Evolutionary conservation across 2,329 filamentous ascomycete genomes (phyloP).

Genomic region (Ceratocystis albifundus): DNA sequence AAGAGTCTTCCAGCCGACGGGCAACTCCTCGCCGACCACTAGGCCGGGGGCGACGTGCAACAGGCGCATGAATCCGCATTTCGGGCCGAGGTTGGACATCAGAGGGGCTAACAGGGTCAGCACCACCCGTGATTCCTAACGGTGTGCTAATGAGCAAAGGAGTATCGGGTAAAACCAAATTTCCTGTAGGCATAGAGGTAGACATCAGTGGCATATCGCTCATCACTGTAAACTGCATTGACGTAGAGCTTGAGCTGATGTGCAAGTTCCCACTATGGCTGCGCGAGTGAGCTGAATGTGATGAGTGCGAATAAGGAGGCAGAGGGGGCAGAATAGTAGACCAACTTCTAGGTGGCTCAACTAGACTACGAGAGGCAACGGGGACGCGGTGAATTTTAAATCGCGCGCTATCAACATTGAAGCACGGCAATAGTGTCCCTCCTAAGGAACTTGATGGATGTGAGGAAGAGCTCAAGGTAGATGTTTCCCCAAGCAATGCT

Average conservation of each 20-base stretch:
- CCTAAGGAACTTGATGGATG: neutral
- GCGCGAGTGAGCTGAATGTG: neutral
- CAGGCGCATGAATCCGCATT: constrained; percentile 41
- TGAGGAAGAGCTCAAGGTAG: neutral
- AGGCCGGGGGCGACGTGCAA: constrained; percentile 40
- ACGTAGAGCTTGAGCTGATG: neutral
- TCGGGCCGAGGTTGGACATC: constrained; percentile 33
- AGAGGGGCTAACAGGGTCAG: neutral
- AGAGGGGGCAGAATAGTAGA: constrained; percentile 15
- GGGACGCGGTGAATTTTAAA: constrained; percentile 10
- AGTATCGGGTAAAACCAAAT: constrained; percentile 1
- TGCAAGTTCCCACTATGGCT: constrained; percentile 15
- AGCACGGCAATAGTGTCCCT: neutral
- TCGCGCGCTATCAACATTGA: neutral
- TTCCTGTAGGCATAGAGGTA: neutral
- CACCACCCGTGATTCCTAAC: constrained; percentile 38
- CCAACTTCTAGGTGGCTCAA: constrained; percentile 12
- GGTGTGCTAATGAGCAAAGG: constrained; percentile 48
- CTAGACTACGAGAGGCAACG: constrained; percentile 14
- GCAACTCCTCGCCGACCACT: constrained; percentile 29
- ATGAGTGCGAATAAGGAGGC: neutral
- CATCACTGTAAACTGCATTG: constrained; percentile 12
- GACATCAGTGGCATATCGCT: constrained; percentile 5
- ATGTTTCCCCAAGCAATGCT: neutral
- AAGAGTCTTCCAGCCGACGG: constrained; percentile 45